Percentiles rank a stretch among this genome's conserved stretches.
These are phyloP conservation scores for Neofusicoccum sp. DNA, from an alignment of 2,329 filamentous ascomycete species.

Conservation along the genomic window DNA sequence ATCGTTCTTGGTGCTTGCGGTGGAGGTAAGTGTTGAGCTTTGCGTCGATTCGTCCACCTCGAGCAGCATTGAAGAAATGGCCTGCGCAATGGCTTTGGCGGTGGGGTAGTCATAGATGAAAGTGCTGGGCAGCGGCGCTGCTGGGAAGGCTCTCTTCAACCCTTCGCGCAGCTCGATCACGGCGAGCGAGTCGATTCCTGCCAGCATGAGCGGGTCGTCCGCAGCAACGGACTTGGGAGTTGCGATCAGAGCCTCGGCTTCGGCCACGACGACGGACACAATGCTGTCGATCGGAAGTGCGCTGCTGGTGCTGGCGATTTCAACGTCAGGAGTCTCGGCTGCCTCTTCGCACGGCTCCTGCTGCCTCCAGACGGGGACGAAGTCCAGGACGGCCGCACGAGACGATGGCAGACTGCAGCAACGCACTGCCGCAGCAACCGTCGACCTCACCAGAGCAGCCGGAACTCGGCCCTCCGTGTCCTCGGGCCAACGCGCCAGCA, in stretches of 20 bases:
- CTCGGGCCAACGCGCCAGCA: too few species aligned
- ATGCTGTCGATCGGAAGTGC: neutral
- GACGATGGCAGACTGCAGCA: too few species aligned
- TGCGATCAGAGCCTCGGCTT: neutral
- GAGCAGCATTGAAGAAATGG: neutral
- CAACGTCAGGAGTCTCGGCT: too few species aligned
- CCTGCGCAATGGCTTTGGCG: neutral
- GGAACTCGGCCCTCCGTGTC: too few species aligned
- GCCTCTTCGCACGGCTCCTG: too few species aligned
- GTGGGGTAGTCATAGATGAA: neutral
- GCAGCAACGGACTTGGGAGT: neutral
- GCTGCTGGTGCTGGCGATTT: neutral
- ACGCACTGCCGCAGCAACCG: too few species aligned
- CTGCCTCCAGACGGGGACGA: too few species aligned
- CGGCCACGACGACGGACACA: neutral
- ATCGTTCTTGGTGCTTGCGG: neutral
- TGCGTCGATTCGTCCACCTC: neutral
- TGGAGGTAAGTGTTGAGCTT: neutral
- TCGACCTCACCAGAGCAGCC: too few species aligned
- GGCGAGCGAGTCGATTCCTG: neutral
- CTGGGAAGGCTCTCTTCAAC: neutral
- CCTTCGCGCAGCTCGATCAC: neutral
- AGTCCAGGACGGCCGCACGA: too few species aligned
- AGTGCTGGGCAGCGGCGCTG: neutral
- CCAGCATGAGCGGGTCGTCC: neutral